Base-by-base conservation (phyloP, 768 basidiomycete species). In the Tylopilus plumbeoviolaceoides region DNA sequence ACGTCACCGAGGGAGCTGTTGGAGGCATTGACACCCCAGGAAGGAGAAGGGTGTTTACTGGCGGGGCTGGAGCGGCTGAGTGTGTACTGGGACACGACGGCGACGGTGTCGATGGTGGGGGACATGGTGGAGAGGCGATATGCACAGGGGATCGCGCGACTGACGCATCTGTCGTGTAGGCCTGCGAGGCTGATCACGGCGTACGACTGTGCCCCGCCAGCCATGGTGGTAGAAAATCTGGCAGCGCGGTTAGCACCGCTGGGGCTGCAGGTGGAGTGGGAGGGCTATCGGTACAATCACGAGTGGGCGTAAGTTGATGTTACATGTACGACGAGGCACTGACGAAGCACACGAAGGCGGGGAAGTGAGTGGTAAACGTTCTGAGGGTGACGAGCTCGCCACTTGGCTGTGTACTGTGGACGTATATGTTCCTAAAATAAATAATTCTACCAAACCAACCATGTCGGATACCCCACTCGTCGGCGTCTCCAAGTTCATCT, bases 61-160 rank as follows among this genome's bases (percentile, higher is more conserved):
- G 48, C 35, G 20, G 67, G 21, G 33, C 30, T 66, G 41, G 58
- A 67, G 18, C 53, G 60, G 45, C 21, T 62, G 15, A 53, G 41
- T 15, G 53, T 65, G 30, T 57, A 60, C 33, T 65, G 64, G 64
- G 65, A 67, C 39, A 62, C 56, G 48, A 40, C 53, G 18, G 63
- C 63, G 56, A 62, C 67, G 30, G 30, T 30, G 30, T 30, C 30
- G 30, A 8, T 30, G 30, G 30, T 30, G 53, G 64, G 57, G 1
- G 55, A 65, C 7, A 61, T 65, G 64, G 52, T 64, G 9, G 65
- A 65, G 48, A 12, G 39, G 27, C 62, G 64, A 28, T 62, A 59
- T 41, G 48, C 59, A 27, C 20, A 61, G 10, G 21, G 7, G 30
- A 30, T 30, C 7, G 30, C 7, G 30, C 30, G 10, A 11, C 6